Evolutionary conservation across 176 grass and related monocot genomes (phyloP), one percentile per base, ranked within the genome.

Genomic region (Poa annua): DNA sequence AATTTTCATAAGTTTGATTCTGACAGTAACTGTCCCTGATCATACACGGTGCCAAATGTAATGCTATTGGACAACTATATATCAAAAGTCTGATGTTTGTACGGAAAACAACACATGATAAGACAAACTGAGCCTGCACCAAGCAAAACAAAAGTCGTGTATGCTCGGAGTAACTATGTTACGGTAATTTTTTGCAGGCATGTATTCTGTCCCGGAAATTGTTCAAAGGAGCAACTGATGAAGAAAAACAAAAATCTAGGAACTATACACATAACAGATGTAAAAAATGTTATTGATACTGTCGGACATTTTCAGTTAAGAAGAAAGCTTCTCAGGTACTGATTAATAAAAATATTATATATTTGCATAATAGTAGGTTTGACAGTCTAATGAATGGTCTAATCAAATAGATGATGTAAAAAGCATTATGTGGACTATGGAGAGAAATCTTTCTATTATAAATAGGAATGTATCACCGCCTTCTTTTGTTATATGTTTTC

Each of bases 31-130:
- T 57, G 6, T 17, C 14, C 21, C 12, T 42, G 13, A 14, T 76
- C n/a, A 84, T 66, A 54, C 38, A 2, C 54, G 57, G 47, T 20
- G 60, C 72, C 6, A 66, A 77, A 66, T 44, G 52, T 55, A 56
- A n/a, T 56, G 22, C 3, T 64, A 66, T 15, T 29, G 54, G 9
- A 42, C 51, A 81, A 69, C 5, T 41, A 41, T 25, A 71, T 25
- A 29, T 22, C 22, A 71, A 45, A 12, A 71, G 45, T 59, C 36
- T 2, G 17, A 56, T 22, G 22, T 57, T 57, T 32, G 51, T 8
- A 9, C 45, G 34, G 53, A 13, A 42, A 41, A 12, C 8, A 71
- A 33, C 7, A 20, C 17, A 24, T 21, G 19, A 4, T 5, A 21
- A 71, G 9, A 56, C 25, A 55, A 44, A 57, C 1, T 70, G 53